Evolutionary conservation across 306 rosid genomes (phyloP).

Genomic region (Quercus variabilis): DNA sequence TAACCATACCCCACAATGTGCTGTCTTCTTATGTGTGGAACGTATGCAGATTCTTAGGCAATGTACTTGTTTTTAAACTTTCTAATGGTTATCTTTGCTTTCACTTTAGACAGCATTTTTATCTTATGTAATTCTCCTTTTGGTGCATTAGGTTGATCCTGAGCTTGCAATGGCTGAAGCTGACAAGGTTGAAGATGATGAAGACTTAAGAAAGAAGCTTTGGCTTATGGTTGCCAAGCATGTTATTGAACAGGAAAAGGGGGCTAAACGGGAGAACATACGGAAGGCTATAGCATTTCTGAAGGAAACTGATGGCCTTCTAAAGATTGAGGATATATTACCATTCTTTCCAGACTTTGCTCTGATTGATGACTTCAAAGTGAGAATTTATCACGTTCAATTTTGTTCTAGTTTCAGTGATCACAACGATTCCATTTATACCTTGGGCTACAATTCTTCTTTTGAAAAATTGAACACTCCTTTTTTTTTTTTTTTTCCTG

Average conservation of each 20-base stretch:
- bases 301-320: conserved; percentile 93
- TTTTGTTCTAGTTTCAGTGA: conserved; percentile 11
- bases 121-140: conserved; percentile 12
- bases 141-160: conserved; percentile 74
- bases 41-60: neutral
- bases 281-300: conserved; percentile 98
- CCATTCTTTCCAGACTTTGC: conserved; percentile 99
- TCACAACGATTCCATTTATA: neutral
- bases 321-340: conserved; percentile 92
- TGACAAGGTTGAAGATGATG: conserved; percentile 97
- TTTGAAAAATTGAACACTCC: neutral
- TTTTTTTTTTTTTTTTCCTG: neutral
- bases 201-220: conserved; percentile 96
- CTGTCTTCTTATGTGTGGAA: conserved; percentile 1
- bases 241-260: conserved; percentile 92
- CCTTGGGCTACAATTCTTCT: neutral
- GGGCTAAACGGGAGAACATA: conserved; percentile 95
- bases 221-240: conserved; percentile 99
- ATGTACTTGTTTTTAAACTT: neutral
- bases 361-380: conserved; percentile 96
- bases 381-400: conserved; percentile 20
- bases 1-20: conserved; percentile 10
- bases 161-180: conserved; percentile 99
- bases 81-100: conserved; percentile 1
- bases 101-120: neutral